Conservation (phyloP, 2,329 filamentous ascomycete species). For the Alternaria rosae region DNA sequence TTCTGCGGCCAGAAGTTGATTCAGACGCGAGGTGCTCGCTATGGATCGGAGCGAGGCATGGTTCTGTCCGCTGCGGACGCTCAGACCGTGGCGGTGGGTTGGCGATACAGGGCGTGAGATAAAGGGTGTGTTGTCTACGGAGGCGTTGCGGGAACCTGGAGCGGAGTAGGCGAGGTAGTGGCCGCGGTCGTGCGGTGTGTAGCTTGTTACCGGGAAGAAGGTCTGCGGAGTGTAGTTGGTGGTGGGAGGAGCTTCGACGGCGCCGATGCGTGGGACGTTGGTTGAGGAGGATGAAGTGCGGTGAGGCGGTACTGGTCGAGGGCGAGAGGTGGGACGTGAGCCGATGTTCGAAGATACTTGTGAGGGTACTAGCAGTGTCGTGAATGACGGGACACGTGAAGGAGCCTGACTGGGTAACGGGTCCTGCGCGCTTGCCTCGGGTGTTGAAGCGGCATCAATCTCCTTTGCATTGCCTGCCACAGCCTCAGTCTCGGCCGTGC, state of each 20-base stretch:
- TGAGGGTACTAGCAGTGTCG: not conserved
- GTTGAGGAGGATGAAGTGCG: not conserved
- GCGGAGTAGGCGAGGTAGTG: constrained; percentile 35
- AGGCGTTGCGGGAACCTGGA: constrained; percentile 29
- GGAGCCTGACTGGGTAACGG: not conserved
- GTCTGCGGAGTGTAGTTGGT: not conserved
- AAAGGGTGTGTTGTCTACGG: constrained; percentile 17
- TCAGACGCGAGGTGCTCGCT: constrained; percentile 15
- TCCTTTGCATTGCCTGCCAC: not conserved
- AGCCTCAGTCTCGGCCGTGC: not conserved
- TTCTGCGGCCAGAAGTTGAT: not conserved
- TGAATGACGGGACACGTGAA: not conserved
- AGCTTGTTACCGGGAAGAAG: constrained; percentile 5
- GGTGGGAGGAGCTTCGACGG: not conserved
- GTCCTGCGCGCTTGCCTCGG: not conserved
- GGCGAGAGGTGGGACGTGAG: not conserved
- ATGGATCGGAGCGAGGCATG: constrained; percentile 13
- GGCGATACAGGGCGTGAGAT: constrained; percentile 7
- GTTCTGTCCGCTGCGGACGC: not conserved
- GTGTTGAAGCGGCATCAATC: not conserved
- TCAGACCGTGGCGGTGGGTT: not conserved
- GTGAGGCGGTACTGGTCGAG: not conserved
- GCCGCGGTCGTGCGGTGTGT: constrained; percentile 30
- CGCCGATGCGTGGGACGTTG: not conserved
- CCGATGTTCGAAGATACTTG: constrained; percentile 1